These are phyloP conservation scores for Microstegium vimineum DNA, from an alignment of 176 grass and related monocot species.

Conservation along the genomic window DNA sequence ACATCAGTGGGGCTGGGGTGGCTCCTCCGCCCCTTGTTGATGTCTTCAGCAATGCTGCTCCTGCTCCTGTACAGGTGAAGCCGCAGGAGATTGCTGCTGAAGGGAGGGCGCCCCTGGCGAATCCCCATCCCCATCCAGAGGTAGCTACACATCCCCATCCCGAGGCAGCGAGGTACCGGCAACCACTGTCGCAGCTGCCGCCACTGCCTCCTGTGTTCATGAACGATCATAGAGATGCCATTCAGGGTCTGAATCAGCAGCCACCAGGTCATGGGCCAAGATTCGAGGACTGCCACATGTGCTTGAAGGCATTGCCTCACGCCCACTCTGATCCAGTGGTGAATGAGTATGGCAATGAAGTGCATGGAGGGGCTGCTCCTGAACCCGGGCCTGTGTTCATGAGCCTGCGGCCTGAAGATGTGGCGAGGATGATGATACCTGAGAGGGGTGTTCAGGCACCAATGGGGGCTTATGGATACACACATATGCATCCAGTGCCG, in stretches of 20 bases:
- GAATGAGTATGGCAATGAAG: constrained; percentile 47
- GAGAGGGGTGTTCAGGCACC: constrained; percentile 31
- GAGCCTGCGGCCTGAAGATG: constrained; percentile 72
- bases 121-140: constrained; percentile 17
- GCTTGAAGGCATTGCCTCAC: constrained; percentile 70
- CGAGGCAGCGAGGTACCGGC: constrained; percentile 57
- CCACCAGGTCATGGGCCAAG: constrained; percentile 15
- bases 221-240: constrained; percentile 55
- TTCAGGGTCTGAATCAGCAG: constrained; percentile 49
- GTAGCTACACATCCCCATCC: constrained; percentile 9
- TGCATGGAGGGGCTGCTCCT: constrained; percentile 26
- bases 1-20: constrained; percentile 22
- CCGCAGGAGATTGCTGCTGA: constrained; percentile 38
- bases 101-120: constrained; percentile 33
- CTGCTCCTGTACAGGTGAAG: constrained; percentile 12
- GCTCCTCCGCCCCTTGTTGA: constrained; percentile 38
- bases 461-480: constrained; percentile 51
- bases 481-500: constrained; percentile 49
- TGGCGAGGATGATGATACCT: constrained; percentile 54
- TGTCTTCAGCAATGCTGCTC: constrained; percentile 37
- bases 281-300: constrained; percentile 64
- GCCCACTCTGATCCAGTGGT: constrained; percentile 68
- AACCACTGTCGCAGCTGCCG: constrained; percentile 89
- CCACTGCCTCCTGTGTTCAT: constrained; percentile 88
- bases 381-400: constrained; percentile 50